Base-by-base conservation (phyloP, 139 green algal genomes). In the Closterium sp. region DNA sequence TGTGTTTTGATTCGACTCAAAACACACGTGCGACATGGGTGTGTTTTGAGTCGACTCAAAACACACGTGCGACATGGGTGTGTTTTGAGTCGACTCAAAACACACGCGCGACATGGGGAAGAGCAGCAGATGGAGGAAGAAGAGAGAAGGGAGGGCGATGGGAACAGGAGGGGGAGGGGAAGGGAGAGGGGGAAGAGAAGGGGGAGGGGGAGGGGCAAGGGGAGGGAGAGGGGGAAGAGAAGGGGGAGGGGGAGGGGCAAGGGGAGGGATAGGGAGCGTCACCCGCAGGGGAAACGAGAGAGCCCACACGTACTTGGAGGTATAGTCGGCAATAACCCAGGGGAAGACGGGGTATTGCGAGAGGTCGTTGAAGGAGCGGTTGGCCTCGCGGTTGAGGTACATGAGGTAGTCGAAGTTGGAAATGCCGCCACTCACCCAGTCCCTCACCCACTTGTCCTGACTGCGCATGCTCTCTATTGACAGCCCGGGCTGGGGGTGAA, bases 311-410 rank as follows among this genome's bases (percentile, higher is more conserved):
- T 38, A 90, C 93, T 62, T 19, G 86, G 88, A 93, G 27, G 89
- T 91, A 95, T 98, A 99, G 94, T 99, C 97, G 1, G 89, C 19
- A 89, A 99, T 94, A 62, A 99, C 96, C 98, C 98, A 99, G 27
- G 98, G 98, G 38, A 99, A 98, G 28, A 99, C 97, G 0, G 97
- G 97, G 95, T 96, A 99, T 73, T 96, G 86, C 42, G 93, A 92
- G 29, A 95, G 91, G 92, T 96, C 95, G 87, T 96, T 96, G 89
- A 95, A 96, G 22, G 90, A 95, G 27, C 95, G 91, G 21, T 95
- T 93, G 27, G 95, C 95, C 24, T 95, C 87, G 38, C 95, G 95
- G 91, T 96, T 96, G 24, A 96, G 90, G 38, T 90, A 84, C 90
- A 95, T 94, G 28, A 96, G 93, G 89, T 96, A 96, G 88, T 93